phyloP scores from a whole-genome alignment of 352 stramenopile species.

The Aphanomyces invadans region DNA sequence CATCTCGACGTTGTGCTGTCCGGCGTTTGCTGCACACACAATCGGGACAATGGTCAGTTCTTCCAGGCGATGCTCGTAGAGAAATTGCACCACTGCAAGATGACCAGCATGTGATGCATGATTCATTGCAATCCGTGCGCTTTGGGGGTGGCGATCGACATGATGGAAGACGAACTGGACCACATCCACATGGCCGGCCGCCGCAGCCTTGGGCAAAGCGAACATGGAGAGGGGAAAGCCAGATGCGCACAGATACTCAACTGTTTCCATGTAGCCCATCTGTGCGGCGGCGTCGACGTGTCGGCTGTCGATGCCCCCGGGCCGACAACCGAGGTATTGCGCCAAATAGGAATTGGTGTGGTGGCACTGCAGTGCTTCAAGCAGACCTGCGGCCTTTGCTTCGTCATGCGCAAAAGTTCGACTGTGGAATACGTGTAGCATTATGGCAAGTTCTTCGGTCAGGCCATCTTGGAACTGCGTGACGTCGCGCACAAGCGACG shows the following conservation, averaged over 20 bases:
- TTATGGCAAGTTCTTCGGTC: neutral
- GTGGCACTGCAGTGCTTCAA: neutral
- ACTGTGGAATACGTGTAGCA: neutral
- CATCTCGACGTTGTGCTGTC: neutral
- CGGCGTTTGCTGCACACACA: neutral
- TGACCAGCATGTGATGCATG: neutral
- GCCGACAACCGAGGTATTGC: neutral
- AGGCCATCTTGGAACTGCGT: constrained; percentile 1
- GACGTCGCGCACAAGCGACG: neutral
- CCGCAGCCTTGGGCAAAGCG: neutral
- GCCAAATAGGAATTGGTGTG: neutral
- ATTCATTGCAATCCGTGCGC: neutral
- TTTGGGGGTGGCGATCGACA: neutral
- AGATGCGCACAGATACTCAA: neutral
- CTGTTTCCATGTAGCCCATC: neutral
- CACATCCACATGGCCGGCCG: neutral
- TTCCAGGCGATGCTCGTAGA: constrained; percentile 12
- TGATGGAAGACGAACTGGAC: neutral
- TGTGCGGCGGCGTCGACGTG: neutral
- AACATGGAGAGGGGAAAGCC: neutral
- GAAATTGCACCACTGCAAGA: constrained; percentile 7
- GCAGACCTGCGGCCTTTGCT: neutral
- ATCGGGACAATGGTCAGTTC: neutral
- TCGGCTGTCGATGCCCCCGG: neutral
- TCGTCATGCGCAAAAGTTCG: neutral